phyloP scores from a whole-genome alignment of 306 rosid genomes.

The Malus domestica region ASM211411v1 NC_041792.1:2552501-2553000 shows the following conservation, averaged over 20 bases:
- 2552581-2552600: slow-evolving; percentile 27
- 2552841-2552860: slow-evolving; percentile 2
- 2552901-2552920: slow-evolving; percentile 13
- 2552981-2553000: slow-evolving; percentile 12
- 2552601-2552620: slow-evolving; percentile 22
- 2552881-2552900: slow-evolving; percentile 34
- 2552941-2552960: slow-evolving; percentile 20
- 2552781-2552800: slow-evolving; percentile 20
- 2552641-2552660: slow-evolving; percentile 33
- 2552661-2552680: slow-evolving; percentile 19
- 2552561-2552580: slow-evolving; percentile 30
- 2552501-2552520: slow-evolving; percentile 20
- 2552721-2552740: slow-evolving; percentile 17
- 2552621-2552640: slow-evolving; percentile 28
- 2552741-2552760: slow-evolving; percentile 21
- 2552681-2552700: slow-evolving; percentile 14
- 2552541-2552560: slow-evolving; percentile 20
- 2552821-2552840: slow-evolving; percentile 20
- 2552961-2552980: slow-evolving; percentile 25
- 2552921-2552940: slow-evolving; percentile 24
- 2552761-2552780: slow-evolving; percentile 24
- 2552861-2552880: slow-evolving; percentile 24
- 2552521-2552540: slow-evolving; percentile 15
- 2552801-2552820: slow-evolving; percentile 28
- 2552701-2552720: slow-evolving; percentile 22